Evolutionary conservation across 208 protist genomes (phyloP), one percentile per base, ranked within the genome.

Genomic region (Acanthamoeba sp.): DNA sequence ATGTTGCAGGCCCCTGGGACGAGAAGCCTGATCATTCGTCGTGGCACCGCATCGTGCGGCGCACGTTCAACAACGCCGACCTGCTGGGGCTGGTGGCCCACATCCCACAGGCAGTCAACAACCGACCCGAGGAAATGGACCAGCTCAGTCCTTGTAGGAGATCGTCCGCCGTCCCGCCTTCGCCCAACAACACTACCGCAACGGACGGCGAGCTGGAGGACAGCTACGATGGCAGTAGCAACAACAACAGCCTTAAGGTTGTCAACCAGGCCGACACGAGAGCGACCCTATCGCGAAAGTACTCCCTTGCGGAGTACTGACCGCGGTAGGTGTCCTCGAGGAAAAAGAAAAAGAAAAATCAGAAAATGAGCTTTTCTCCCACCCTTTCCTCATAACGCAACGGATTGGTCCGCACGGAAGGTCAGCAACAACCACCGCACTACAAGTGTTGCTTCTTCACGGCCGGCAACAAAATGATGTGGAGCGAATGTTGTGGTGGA

Each of bases 81-180:
- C 76, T 87, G 38, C 42, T 87, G 42, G 48, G 22, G 12, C 22
- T 29, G 40, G 76, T 87, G 76, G 76, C 22, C 3, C 40, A 45
- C 27, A 87, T 87, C n/a, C 76, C 76, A 5, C 76, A 85, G 29
- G 45, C 29, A 0, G 76, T 85, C 27, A 85, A 85, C 76, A 85
- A 85, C 76, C 38, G 38, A 7, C 76, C 38, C 16, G 76, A 85
- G 38, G 76, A 85, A 38, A 85, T 85, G 76, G 38, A 29, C 32
- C 76, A 73, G 29, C 27, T 73, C 64, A 38, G 34, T 7, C 32
- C 64, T 7, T n/a, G n/a, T 14, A 73, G 38, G 64, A 62, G 16
- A 20, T n/a, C 55, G 55, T 7, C 55, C 24, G 1, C 24, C 24
- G 10, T 5, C 5, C 22, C 55, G 22, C n/a, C 55, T 10, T 62